Evolutionary conservation across 768 basidiomycete species (phyloP).

Genomic region (Lactarius hatsudake): DNA sequence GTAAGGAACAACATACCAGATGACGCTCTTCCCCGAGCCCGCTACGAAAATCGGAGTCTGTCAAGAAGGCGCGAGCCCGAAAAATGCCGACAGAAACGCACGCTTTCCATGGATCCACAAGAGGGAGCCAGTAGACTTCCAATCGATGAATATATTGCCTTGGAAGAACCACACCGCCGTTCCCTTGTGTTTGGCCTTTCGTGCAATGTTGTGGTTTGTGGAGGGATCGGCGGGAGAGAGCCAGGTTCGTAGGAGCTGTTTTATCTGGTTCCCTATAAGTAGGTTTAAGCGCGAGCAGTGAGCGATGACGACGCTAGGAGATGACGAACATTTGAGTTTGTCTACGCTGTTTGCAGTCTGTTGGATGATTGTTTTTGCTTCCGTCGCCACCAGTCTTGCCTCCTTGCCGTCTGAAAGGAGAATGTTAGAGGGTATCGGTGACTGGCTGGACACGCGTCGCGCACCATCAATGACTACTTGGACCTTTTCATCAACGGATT

Average conservation of each 20-base stretch:
- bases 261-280: not conserved
- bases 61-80: too few relatives aligned
- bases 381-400: not conserved
- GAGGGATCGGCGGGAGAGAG: not conserved
- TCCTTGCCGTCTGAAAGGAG: not conserved
- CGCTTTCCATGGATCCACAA: too few relatives aligned
- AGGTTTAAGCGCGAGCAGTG: not conserved
- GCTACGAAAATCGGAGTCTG: too few relatives aligned
- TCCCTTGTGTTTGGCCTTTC: too few relatives aligned
- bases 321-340: not conserved
- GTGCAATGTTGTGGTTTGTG: not conserved
- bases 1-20: too few relatives aligned
- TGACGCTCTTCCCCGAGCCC: too few relatives aligned
- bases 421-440: too few relatives aligned
- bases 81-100: too few relatives aligned
- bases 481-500: not conserved
- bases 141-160: too few relatives aligned
- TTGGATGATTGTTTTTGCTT: not conserved
- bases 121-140: too few relatives aligned
- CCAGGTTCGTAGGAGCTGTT: not conserved
- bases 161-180: too few relatives aligned
- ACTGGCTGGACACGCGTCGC: too few relatives aligned
- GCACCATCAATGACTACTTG: not conserved
- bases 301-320: not conserved
- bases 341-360: not conserved